Conservation (phyloP, 1,284 basidiomycete species). For the Mrakiaceae sp. region DNA sequence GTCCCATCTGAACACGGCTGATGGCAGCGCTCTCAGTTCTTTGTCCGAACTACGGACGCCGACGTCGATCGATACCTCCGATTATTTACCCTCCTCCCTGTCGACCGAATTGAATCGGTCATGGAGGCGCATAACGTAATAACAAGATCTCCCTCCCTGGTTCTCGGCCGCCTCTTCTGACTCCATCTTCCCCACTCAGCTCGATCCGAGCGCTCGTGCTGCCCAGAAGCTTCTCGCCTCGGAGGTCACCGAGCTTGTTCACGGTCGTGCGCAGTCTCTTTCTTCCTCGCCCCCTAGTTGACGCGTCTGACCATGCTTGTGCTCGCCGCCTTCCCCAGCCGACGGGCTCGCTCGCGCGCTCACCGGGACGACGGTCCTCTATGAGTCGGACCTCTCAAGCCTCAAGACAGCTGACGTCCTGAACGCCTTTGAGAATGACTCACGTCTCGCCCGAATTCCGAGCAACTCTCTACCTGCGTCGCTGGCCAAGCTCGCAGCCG, state of each 20-base stretch:
- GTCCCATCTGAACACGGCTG: neutral
- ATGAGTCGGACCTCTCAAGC: constrained; percentile 40
- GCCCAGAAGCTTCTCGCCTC: constrained; percentile 72
- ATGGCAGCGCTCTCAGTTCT: constrained; percentile 52
- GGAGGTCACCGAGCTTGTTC: constrained; percentile 80
- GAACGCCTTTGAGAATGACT: constrained; percentile 49
- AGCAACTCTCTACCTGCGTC: constrained; percentile 42
- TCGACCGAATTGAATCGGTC: constrained; percentile 47
- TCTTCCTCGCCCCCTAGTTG: neutral
- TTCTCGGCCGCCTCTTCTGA: neutral
- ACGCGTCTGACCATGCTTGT: neutral
- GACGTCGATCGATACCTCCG: constrained; percentile 73
- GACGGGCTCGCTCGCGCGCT: constrained; percentile 44
- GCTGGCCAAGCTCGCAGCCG: constrained; percentile 47
- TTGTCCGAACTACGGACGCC: constrained; percentile 65
- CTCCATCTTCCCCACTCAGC: constrained; percentile 30
- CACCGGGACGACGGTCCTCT: constrained; percentile 51
- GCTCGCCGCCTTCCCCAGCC: constrained; percentile 5
- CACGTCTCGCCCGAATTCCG: constrained; percentile 43
- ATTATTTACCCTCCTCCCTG: constrained; percentile 68
- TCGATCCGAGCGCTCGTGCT: constrained; percentile 46
- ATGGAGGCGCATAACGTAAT: constrained; percentile 51
- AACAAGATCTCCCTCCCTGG: neutral
- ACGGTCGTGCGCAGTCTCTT: constrained; percentile 48
- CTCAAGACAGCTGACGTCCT: constrained; percentile 47